Evolutionary conservation across 345 rosid species (phyloP), one percentile per base, ranked within the genome.

Genomic region (Clausena lansium): DNA sequence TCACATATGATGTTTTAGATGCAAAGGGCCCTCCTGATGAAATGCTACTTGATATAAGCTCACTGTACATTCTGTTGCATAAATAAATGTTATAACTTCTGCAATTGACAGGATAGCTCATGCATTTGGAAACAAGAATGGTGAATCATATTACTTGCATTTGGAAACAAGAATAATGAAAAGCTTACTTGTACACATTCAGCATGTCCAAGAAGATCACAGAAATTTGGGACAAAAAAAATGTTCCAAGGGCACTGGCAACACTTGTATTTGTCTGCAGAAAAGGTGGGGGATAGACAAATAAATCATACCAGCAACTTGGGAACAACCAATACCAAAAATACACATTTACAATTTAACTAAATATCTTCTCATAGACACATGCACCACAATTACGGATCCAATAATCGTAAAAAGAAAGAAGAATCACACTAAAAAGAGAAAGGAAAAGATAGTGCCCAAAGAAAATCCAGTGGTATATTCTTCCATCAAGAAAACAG

Each of bases 261-360:
- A 87, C 99, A 83, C 99, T 97, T 62, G 99, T 97, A 81, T 97
- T 97, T 73, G 98, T 97, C 99, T 97, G 95, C 88, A 91, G 77
- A 77, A 28, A 9, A 81, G 68, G 50, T 45, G 50, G 35, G 36
- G 38, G 19, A 7, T 0, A 19, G 22, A 65, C 22, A 35, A 20
- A 76, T 41, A 76, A 54, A 38, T 68, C 33, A 32, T 9, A 74
- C 41, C 24, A 70, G 59, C 70, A 65, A 13, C 22, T 55, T 52
- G n/a, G 24, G 28, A 67, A 52, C 54, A 47, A 77, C 41, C 33
- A 15, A 19, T 59, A 35, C 39, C 25, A 47, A 10, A 32, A 65
- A 76, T 14, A 17, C 22, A 24, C 64, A 19, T 67, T 38, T 25
- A 55, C 9, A 22, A 65, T 8, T 57, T 17, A 14, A 32, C 6